Conservation (phyloP, 345 rosid species). For the Viola odorata region DNA sequence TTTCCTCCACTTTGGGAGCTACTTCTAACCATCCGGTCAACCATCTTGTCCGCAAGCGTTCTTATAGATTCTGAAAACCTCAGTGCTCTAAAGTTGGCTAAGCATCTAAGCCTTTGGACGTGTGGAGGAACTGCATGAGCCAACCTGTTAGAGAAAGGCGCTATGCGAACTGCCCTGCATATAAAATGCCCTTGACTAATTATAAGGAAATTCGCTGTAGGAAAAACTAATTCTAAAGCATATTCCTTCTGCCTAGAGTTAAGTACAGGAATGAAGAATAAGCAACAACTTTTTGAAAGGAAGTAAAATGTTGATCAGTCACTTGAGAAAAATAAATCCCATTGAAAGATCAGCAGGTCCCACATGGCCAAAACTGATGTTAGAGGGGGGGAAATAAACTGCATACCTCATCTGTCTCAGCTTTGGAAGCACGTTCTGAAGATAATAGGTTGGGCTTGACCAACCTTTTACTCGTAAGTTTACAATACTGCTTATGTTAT, state of each 20-base stretch:
- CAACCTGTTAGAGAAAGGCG: conserved; percentile 94
- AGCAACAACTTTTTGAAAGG: not conserved
- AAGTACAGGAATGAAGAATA: not conserved
- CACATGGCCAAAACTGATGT: no score
- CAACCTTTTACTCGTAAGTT: conserved; percentile 90
- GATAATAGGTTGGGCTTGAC: conserved; percentile 84
- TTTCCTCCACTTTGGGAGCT: conserved; percentile 61
- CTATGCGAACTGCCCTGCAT: conserved; percentile 91
- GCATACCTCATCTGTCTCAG: conserved; percentile 59
- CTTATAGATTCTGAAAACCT: conserved; percentile 84
- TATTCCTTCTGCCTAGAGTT: no score
- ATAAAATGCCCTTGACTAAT: not conserved
- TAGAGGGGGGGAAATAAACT: not conserved
- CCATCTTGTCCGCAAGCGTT: conserved; percentile 86
- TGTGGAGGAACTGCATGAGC: conserved; percentile 77
- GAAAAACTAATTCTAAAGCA: no score
- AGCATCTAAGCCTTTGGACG: conserved; percentile 82
- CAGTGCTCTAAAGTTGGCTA: conserved; percentile 75
- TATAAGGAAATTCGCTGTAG: no score
- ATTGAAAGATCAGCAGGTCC: no score
- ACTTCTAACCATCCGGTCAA: conserved; percentile 67
- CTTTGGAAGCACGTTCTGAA: conserved; percentile 89
- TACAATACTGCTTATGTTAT: conserved; percentile 85
- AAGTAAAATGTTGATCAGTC: not conserved
- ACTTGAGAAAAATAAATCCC: not conserved